Conservation (phyloP, 306 rosid species). For the Prunus davidiana region DNA sequence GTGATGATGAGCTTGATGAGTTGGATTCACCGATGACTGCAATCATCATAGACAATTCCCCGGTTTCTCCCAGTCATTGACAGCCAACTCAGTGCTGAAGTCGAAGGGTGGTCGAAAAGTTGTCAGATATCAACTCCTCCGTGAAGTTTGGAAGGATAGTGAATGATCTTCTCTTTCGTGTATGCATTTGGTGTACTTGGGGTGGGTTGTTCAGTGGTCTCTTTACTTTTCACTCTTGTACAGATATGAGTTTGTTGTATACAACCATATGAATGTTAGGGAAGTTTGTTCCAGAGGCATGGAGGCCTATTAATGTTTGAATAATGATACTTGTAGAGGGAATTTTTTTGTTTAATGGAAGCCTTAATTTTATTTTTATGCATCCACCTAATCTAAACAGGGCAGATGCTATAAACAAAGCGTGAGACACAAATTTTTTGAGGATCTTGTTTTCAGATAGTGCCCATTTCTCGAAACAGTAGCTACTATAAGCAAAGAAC, state of each 20-base stretch:
- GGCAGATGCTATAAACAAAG: not conserved
- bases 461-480: not conserved
- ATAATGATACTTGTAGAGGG: not conserved
- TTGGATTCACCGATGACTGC: conserved; percentile 75
- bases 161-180: conserved; percentile 25
- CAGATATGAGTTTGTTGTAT: conserved; percentile 6
- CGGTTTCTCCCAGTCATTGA: conserved; percentile 19
- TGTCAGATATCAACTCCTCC: conserved; percentile 63
- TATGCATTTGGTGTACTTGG: not conserved
- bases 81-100: conserved; percentile 24
- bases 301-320: not conserved
- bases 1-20: conserved; percentile 85
- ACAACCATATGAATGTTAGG: not conserved
- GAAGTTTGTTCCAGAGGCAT: conserved; percentile 1
- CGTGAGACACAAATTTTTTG: not conserved
- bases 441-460: not conserved
- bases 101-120: conserved; percentile 43
- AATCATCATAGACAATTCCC: conserved; percentile 48
- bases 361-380: not conserved
- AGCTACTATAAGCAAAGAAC: not conserved
- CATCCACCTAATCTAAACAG: not conserved
- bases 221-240: not conserved
- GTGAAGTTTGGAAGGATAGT: conserved; percentile 64
- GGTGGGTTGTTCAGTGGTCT: not conserved
- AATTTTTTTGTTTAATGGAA: not conserved